Base-by-base conservation (phyloP, 257 asterid species). In the Scutellaria baicalensis region DNA sequence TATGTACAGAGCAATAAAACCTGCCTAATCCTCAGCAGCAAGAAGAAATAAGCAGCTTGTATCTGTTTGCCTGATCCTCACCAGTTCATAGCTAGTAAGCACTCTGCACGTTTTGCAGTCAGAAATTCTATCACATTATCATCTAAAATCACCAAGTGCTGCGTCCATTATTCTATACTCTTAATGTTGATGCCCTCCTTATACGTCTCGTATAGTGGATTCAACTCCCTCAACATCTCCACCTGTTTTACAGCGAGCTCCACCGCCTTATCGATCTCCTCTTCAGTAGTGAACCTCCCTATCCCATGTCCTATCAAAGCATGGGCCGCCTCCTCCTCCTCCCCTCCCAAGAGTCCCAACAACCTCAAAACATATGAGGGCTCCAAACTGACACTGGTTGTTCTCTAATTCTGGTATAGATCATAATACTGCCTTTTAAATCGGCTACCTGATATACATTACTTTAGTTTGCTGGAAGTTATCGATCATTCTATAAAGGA, bases 301-400 rank as follows among this genome's bases (percentile, higher is more conserved):
- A 94, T 94, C 38, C 99, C 99, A 55, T 89, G 91, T 79, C 99
- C 85, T 47, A 94, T 94, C 0, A 98, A 94, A 0, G 99, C 89
- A 72, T 91, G 97, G 0, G 99, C 99, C 99, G 91, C 91, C 55
- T 94, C 99, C 70, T 94, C 99, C 6, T 91, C 99, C 17, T 91
- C 98, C 11, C n/a, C n/a, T n/a, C n/a, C n/a, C n/a, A n/a, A n/a
- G n/a, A n/a, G n/a, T n/a, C 99, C 99, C 82, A 94, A 79, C 0
- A 98, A 97, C 82, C 98, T 94, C 83, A 94, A 75, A 21, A 94
- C 99, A 45, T 94, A 94, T 0, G 99, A 94, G 0, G 99, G 99
- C 86, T 94, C 99, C 87, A 91, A 84, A 75, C 98, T 94, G 1
- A 98, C 97, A 64, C 98, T 94, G 0, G 97, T 94, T n/a, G n/a